These are phyloP conservation scores for Colletotrichum acutatum DNA, from an alignment of 2,329 filamentous ascomycete genomes.

Conservation along the genomic window DNA sequence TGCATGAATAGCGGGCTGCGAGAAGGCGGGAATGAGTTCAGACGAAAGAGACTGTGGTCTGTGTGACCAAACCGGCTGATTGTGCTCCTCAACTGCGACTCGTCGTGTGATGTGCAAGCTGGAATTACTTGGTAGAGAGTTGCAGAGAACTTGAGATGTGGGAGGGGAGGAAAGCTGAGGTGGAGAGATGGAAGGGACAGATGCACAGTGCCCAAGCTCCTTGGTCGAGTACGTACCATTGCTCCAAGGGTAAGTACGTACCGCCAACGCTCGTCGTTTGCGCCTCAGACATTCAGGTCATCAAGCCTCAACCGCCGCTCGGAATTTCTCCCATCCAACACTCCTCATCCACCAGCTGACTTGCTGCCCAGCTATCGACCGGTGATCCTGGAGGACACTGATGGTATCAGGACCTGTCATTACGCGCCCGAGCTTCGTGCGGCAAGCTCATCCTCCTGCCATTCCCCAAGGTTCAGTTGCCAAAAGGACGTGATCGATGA, in stretches of 20 bases:
- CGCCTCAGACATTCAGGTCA: background rate
- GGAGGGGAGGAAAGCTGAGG: background rate
- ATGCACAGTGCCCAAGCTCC: background rate
- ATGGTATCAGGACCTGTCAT: background rate
- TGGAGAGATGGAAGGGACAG: background rate
- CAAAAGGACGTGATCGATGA: background rate
- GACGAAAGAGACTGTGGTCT: slow-evolving; percentile 10
- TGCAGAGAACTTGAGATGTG: too few relatives aligned
- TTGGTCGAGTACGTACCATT: background rate
- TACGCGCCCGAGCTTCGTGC: background rate
- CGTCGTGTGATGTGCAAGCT: background rate
- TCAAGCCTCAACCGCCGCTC: slow-evolving; percentile 11
- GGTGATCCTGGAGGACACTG: background rate
- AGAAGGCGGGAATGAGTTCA: background rate
- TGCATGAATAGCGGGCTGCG: background rate
- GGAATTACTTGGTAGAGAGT: background rate
- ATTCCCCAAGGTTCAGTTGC: background rate
- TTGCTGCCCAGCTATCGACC: background rate
- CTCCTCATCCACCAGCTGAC: background rate
- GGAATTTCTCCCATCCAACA: background rate
- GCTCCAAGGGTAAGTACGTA: background rate
- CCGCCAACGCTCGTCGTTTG: background rate
- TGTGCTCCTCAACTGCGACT: background rate
- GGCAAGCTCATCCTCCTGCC: background rate
- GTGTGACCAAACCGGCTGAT: background rate